These are phyloP conservation scores for Endotrypanum monterogeii DNA, from an alignment of 208 protist genomes.

Conservation along the genomic window DNA sequence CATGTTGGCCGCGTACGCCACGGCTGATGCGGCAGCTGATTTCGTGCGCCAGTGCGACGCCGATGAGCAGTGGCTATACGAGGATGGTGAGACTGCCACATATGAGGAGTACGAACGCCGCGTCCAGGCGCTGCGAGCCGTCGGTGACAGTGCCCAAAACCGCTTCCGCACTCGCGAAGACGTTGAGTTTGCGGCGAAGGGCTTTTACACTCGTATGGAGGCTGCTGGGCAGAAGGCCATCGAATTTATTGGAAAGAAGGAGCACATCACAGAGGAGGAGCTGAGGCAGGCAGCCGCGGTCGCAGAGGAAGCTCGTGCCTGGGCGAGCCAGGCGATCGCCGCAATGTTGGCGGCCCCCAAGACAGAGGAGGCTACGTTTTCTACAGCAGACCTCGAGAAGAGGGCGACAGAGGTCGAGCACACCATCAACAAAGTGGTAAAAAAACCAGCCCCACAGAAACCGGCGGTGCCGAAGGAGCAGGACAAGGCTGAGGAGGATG, in stretches of 20 bases:
- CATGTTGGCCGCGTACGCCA: conserved; percentile 67
- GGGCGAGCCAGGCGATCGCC: conserved; percentile 51
- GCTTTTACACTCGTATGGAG: conserved; percentile 44
- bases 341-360: conserved; percentile 50
- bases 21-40: conserved; percentile 37
- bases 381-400: conserved; percentile 34
- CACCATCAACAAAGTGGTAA: conserved; percentile 47
- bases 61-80: conserved; percentile 90
- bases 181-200: conserved; percentile 53
- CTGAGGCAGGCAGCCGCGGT: conserved; percentile 50
- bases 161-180: conserved; percentile 70
- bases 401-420: conserved; percentile 41
- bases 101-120: conserved; percentile 73
- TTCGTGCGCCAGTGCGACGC: conserved; percentile 75
- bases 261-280: conserved; percentile 84
- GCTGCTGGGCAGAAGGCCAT: conserved; percentile 47
- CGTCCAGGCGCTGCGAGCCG: conserved; percentile 70
- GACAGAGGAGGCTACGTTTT: conserved; percentile 45
- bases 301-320: conserved; percentile 59
- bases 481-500: conserved; percentile 31
- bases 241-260: conserved; percentile 60
- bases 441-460: conserved; percentile 47
- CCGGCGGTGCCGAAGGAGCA: conserved; percentile 44
- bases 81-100: conserved; percentile 76
- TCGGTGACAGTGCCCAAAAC: conserved; percentile 74